Percentiles rank a stretch among this genome's conserved stretches.
These are phyloP conservation scores for Ceratocystis albifundus DNA, from an alignment of 2,329 filamentous ascomycete species.

Conservation along the genomic window DNA sequence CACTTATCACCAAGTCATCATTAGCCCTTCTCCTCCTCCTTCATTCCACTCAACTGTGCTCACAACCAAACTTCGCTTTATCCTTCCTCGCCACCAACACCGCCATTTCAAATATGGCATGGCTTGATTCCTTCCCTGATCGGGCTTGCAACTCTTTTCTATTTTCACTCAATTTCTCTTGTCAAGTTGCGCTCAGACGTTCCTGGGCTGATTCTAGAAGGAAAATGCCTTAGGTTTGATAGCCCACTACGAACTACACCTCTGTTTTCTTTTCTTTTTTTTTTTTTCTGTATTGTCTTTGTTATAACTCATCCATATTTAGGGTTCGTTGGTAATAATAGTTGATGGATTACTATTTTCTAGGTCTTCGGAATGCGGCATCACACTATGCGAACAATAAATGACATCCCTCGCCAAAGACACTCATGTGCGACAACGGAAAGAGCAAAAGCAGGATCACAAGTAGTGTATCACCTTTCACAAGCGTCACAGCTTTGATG, in stretches of 20 bases:
- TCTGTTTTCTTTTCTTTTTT: too few relatives aligned
- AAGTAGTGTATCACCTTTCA: neutral
- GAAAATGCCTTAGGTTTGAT: neutral
- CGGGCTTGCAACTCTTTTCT: conserved; percentile 1
- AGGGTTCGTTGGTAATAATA: conserved; percentile 1
- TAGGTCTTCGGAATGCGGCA: conserved; percentile 8
- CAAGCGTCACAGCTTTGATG: neutral
- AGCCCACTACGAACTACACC: neutral
- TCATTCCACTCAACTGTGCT: neutral
- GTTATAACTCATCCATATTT: neutral
- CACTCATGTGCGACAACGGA: conserved; percentile 1
- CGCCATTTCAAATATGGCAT: neutral
- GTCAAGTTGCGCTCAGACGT: conserved; percentile 16
- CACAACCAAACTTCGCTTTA: neutral
- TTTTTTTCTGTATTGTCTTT: neutral
- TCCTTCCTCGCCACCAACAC: neutral
- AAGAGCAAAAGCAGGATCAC: neutral
- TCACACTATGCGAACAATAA: conserved; percentile 3
- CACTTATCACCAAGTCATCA: neutral
- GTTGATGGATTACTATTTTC: neutral
- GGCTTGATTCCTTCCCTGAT: neutral
- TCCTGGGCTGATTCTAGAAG: conserved; percentile 11
- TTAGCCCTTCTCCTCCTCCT: neutral
- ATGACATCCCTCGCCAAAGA: neutral
- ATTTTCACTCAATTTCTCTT: conserved; percentile 8